A percentile compares a stretch with the other conserved stretches of the same genome.
Evolutionary conservation across 306 rosid genomes (phyloP).

Genomic region (Gastrolobium villosum): DNA sequence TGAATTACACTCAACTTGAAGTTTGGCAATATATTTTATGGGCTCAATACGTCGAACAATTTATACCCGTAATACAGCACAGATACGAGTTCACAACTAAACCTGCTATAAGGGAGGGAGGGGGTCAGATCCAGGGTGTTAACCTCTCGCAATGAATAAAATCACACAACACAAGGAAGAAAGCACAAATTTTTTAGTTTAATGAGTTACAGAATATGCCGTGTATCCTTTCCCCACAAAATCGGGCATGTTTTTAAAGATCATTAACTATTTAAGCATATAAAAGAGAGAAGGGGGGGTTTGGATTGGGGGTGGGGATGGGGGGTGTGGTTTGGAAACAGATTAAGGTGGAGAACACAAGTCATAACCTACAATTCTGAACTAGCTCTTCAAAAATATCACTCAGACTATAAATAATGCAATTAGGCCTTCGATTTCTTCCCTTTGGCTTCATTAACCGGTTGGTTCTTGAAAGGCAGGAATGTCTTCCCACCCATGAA

Average conservation of each 20-base stretch:
- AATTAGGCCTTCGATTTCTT: conserved; percentile 95
- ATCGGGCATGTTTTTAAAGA: conserved; percentile 27
- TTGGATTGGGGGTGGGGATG: neutral
- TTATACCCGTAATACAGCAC: neutral
- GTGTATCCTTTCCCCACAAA: conserved; percentile 28
- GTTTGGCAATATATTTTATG: neutral
- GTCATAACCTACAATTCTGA: conserved; percentile 47
- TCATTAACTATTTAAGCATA: conserved; percentile 35
- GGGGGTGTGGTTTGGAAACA: conserved; percentile 1
- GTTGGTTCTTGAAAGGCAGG: conserved; percentile 83
- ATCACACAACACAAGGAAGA: conserved; percentile 8
- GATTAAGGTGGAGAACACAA: conserved; percentile 23
- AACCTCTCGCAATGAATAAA: conserved; percentile 4
- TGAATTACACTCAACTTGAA: conserved; percentile 29
- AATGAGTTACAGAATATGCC: conserved; percentile 39
- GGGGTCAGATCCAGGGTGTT: neutral
- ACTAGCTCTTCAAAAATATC: conserved; percentile 48
- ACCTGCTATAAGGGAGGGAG: neutral
- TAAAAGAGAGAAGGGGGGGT: neutral
- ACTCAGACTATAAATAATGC: conserved; percentile 51
- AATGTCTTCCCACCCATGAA: conserved; percentile 84
- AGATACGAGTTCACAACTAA: neutral
- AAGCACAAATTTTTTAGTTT: conserved; percentile 14
- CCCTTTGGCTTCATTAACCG: conserved; percentile 83
- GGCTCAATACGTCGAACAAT: neutral